Evolutionary conservation across 176 grass and related monocot genomes (phyloP), one percentile per base, ranked within the genome.

Genomic region (Oryza glumipatula): DNA sequence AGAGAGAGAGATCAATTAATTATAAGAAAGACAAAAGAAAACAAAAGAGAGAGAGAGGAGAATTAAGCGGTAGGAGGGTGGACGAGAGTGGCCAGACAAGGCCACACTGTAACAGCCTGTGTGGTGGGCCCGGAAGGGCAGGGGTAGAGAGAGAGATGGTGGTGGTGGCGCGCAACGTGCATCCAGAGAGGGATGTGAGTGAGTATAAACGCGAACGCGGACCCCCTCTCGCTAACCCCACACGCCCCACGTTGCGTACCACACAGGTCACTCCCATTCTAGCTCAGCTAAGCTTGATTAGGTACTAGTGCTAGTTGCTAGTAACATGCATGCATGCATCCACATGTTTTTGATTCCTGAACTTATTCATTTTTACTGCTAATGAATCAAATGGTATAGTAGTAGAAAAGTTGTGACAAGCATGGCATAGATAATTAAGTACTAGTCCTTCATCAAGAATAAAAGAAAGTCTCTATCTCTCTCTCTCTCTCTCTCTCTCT

Each of bases 31-130:
- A 67, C 23, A 30, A 65, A 67, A 36, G 26, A 24, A 9, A 47
- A 45, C 11, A 44, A 19, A 32, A 17, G 19, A 17, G 6, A 5
- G 19, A 21, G 15, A 17, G 49, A 14, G 12, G 47, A 5, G 54
- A 58, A 56, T 56, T 56, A 26, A 78, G 77, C 48, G 65, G 74
- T n/a, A 24, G 48, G 30, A 47, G 48, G 12, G 14, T 4, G 39
- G 22, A 73, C 32, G 74, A 43, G 74, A 73, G 47, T 2, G 86
- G 83, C 56, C 77, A 82, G 91, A 98, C 96, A 98, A 94, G 60
- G 85, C 86, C 91, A 90, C 88, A 86, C 82, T 89, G 84, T 84
- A 80, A 85, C 93, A 98, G 93, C 88, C 48, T 94, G 89, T 92
- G 73, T 63, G 41, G 60, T 87, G 96, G 88, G 76, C 78, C 96